Conservation (phyloP, 2,329 filamentous ascomycete genomes). For the Xylariales sp. region DNA sequence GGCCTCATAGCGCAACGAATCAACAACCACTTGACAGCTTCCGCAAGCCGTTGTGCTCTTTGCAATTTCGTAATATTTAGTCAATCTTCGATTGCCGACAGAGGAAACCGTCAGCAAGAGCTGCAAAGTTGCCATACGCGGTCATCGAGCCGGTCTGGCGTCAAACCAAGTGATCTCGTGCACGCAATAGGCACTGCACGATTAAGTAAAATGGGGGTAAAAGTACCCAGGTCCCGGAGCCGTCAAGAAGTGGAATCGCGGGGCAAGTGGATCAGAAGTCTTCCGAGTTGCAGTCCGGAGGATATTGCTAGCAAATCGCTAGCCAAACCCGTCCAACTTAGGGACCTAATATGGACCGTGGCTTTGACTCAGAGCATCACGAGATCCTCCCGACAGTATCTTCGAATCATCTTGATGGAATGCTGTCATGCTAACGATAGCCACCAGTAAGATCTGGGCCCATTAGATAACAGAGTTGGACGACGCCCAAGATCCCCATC, state of each 20-base stretch:
- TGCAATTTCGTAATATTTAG: slow-evolving; percentile 7
- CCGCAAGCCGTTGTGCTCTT: background rate
- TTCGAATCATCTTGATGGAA: background rate
- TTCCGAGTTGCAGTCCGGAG: slow-evolving; percentile 13
- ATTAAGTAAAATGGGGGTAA: slow-evolving; percentile 32
- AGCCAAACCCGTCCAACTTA: no score
- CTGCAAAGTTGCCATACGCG: slow-evolving; percentile 6
- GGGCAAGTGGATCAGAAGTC: slow-evolving; percentile 20
- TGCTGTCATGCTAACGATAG: background rate
- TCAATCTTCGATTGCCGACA: slow-evolving; percentile 5
- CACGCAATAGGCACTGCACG: slow-evolving; percentile 13
- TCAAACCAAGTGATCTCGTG: slow-evolving; percentile 21
- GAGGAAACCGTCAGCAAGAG: slow-evolving; percentile 22
- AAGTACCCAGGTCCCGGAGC: slow-evolving; percentile 14
- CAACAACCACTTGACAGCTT: slow-evolving; percentile 2
- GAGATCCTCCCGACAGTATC: background rate
- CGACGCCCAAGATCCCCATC: background rate
- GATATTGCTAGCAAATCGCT: background rate
- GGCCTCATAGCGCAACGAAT: slow-evolving; percentile 4
- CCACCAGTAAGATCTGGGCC: background rate
- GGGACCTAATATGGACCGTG: no score
- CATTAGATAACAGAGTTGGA: slow-evolving; percentile 10
- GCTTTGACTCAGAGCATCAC: no score
- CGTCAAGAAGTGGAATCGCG: slow-evolving; percentile 15
- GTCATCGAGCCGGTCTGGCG: slow-evolving; percentile 18